These are phyloP conservation scores for Pugionium dolabratum DNA, from an alignment of 345 rosid species.

Conservation along the genomic window DNA sequence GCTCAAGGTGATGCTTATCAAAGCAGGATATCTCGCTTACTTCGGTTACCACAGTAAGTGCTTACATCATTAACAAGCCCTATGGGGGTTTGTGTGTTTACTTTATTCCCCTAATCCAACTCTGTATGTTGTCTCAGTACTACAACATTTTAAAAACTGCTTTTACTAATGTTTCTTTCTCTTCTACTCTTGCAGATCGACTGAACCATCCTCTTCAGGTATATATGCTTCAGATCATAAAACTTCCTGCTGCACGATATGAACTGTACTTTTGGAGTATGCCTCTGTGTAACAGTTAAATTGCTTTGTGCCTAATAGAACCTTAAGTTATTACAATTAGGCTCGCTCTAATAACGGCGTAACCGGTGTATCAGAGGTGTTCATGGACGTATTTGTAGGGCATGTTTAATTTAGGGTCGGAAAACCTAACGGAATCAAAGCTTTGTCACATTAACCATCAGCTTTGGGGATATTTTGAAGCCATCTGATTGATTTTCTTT, in stretches of 20 bases:
- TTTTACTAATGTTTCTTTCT: conserved; percentile 36
- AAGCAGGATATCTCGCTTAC: conserved; percentile 79
- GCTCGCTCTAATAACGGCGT: background rate
- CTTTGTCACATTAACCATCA: conserved; percentile 9
- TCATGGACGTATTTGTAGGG: background rate
- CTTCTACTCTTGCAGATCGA: conserved; percentile 60
- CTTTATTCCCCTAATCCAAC: background rate
- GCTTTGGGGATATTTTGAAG: background rate
- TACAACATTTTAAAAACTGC: background rate
- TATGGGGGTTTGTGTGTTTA: background rate
- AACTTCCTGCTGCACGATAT: background rate
- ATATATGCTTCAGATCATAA: conserved; percentile 28
- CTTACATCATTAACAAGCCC: conserved; percentile 7
- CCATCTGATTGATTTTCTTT: conserved; percentile 4
- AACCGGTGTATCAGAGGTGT: background rate
- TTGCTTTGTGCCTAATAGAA: background rate
- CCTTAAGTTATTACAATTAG: background rate
- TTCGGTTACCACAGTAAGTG: conserved; percentile 93
- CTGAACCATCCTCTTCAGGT: conserved; percentile 80
- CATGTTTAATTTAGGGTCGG: conserved; percentile 5
- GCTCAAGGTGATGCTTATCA: conserved; percentile 87
- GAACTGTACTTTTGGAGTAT: background rate
- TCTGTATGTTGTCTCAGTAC: conserved; percentile 8
- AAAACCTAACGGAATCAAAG: background rate
- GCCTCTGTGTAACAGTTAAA: background rate